Evolutionary conservation across 116 monocot genomes (phyloP).

Genomic region (Zostera marina): DNA sequence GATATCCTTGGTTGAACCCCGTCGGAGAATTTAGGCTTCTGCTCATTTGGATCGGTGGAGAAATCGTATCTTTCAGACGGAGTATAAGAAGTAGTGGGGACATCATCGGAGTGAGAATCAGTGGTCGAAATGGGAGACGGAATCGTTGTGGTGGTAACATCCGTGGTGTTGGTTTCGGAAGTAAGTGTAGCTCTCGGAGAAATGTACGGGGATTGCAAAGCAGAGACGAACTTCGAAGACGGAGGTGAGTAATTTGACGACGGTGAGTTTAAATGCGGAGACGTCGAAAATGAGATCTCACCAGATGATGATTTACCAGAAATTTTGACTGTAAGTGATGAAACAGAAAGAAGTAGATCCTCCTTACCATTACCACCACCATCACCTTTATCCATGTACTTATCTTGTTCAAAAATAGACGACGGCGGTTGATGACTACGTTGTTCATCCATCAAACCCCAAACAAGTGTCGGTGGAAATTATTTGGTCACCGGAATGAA

Average conservation of each 20-base stretch:
- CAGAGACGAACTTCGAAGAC: slow-evolving; percentile 82
- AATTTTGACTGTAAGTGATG: slow-evolving; percentile 45
- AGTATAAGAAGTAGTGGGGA: slow-evolving; percentile 72
- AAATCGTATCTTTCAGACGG: slow-evolving; percentile 54
- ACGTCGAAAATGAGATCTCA: slow-evolving; percentile 35
- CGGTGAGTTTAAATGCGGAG: slow-evolving; percentile 66
- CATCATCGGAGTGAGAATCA: slow-evolving; percentile 48
- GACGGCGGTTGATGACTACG: not conserved
- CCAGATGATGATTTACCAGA: slow-evolving; percentile 7
- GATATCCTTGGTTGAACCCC: slow-evolving; percentile 39
- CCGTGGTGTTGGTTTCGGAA: not conserved
- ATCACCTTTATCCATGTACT: too few species aligned
- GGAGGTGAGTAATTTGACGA: slow-evolving; percentile 9
- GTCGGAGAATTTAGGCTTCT: slow-evolving; percentile 43
- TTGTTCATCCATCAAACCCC: not conserved
- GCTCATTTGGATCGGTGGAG: slow-evolving; percentile 25
- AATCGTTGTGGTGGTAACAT: slow-evolving; percentile 7
- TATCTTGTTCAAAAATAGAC: slow-evolving; percentile 5
- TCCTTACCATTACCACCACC: too few species aligned
- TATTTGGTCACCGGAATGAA: too few species aligned
- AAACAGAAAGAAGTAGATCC: slow-evolving; percentile 6
- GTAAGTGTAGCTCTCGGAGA: slow-evolving; percentile 55
- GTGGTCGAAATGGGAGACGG: slow-evolving; percentile 50
- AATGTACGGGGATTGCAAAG: slow-evolving; percentile 85
- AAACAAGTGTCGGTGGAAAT: too few species aligned